These are phyloP conservation scores for Candida rishiriensis DNA, from an alignment of 805 yeast genomes.

Conservation along the genomic window DNA sequence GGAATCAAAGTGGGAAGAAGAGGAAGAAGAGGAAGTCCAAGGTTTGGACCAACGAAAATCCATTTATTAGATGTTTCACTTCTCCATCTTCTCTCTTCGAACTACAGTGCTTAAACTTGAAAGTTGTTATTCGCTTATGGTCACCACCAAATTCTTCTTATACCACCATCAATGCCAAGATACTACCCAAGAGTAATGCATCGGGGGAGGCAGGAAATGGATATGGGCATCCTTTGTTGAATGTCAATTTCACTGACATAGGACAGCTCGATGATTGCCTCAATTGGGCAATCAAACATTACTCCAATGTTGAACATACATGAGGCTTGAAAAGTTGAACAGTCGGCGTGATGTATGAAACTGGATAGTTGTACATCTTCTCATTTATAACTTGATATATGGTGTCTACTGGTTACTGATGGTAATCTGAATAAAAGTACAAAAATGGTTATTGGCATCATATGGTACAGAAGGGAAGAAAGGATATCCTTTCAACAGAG, in stretches of 20 bases:
- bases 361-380: too few relatives aligned
- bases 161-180: conserved; percentile 13
- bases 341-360: too few relatives aligned
- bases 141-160: conserved; percentile 12
- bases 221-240: conserved; percentile 32
- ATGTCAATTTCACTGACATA: conserved; percentile 45
- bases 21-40: not conserved
- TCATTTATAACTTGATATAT: too few relatives aligned
- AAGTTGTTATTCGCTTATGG: conserved; percentile 12
- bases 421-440: too few relatives aligned
- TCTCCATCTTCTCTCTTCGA: conserved; percentile 20
- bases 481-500: too few relatives aligned
- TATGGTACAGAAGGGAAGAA: too few relatives aligned
- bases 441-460: too few relatives aligned
- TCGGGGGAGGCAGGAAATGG: conserved; percentile 18
- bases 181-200: conserved; percentile 3
- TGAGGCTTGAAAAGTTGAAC: too few relatives aligned
- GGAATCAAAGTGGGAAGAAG: not conserved
- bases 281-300: conserved; percentile 43
- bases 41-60: conserved; percentile 8
- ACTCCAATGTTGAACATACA: conserved; percentile 4
- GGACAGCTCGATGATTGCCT: conserved; percentile 52
- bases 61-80: conserved; percentile 19
- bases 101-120: conserved; percentile 7
- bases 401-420: too few relatives aligned